A percentile compares a stretch with the other conserved stretches of the same genome.
phyloP scores from a whole-genome alignment of 2,329 filamentous ascomycete species.

The Remersonia thermophila region DNA sequence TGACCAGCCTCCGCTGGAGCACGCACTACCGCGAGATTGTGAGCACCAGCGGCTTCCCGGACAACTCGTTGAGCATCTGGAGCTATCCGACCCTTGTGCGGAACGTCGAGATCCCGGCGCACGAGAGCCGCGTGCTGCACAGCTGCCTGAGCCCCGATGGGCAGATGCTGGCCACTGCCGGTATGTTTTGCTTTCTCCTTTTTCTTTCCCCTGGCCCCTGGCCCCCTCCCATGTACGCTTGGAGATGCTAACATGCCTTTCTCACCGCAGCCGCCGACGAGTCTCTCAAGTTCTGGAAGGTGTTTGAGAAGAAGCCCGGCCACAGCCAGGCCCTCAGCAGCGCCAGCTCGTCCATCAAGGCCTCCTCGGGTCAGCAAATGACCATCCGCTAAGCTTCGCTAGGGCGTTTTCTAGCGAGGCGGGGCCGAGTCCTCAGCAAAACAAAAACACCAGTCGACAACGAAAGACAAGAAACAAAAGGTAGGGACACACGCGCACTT shows the following conservation, averaged over 20 bases:
- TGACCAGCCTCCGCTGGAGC: slow-evolving; percentile 93
- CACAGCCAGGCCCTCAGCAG: slow-evolving; percentile 50
- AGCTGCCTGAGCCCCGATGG: slow-evolving; percentile 94
- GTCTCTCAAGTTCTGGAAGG: slow-evolving; percentile 99
- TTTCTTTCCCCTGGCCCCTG: too few relatives aligned
- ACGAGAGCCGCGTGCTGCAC: slow-evolving; percentile 93
- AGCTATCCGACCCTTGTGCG: slow-evolving; percentile 95
- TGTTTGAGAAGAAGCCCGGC: slow-evolving; percentile 96
- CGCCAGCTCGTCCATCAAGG: slow-evolving; percentile 62
- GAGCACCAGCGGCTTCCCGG: slow-evolving; percentile 94
- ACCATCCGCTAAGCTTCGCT: slow-evolving; percentile 59
- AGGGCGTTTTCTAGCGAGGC: not conserved
- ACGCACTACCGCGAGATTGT: slow-evolving; percentile 96
- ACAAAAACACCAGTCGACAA: not conserved
- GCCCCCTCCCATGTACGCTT: too few relatives aligned
- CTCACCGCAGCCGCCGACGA: slow-evolving; percentile 74
- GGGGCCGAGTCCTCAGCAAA: too few relatives aligned
- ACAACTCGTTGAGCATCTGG: slow-evolving; percentile 98
- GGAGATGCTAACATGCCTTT: slow-evolving; percentile 14
- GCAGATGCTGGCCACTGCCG: slow-evolving; percentile 95
- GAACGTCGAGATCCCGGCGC: slow-evolving; percentile 94
- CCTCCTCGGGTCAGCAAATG: slow-evolving; percentile 86
- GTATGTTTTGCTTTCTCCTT: slow-evolving; percentile 29
- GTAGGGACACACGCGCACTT: not conserved
- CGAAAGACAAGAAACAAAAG: too few relatives aligned